Evolutionary conservation across 2,329 filamentous ascomycete genomes (phyloP).

Genomic region (Claviceps arundinis): DNA sequence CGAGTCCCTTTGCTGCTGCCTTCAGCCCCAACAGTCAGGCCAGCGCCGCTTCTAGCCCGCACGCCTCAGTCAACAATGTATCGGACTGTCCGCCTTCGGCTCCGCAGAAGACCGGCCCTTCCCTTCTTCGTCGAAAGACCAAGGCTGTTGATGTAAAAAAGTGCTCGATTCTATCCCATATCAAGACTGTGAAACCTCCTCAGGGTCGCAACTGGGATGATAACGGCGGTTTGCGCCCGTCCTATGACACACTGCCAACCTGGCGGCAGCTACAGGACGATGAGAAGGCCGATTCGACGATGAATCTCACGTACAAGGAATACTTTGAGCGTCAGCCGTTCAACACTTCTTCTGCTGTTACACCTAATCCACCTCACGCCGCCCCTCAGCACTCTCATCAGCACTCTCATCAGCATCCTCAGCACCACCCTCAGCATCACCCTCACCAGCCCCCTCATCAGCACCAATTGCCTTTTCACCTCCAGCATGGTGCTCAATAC

Average conservation of each 20-base stretch:
- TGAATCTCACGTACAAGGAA: conserved; percentile 57
- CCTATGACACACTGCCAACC: conserved; percentile 72
- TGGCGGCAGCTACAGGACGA: conserved; percentile 66
- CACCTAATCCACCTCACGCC: conserved; percentile 55
- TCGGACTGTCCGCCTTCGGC: conserved; percentile 18
- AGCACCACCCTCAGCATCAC: conserved; percentile 32
- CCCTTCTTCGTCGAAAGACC: conserved; percentile 57
- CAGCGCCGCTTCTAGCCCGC: conserved; percentile 62
- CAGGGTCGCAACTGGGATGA: conserved; percentile 51
- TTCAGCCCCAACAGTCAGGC: conserved; percentile 61
- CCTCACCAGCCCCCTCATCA: conserved; percentile 44
- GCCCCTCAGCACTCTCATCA: conserved; percentile 66
- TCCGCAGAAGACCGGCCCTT: conserved; percentile 17
- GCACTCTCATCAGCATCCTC: conserved; percentile 74
- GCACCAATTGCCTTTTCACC: conserved; percentile 70
- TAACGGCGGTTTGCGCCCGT: conserved; percentile 71
- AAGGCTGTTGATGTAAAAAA: conserved; percentile 60
- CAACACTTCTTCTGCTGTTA: conserved; percentile 44
- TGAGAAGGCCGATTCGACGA: conserved; percentile 54
- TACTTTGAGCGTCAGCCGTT: conserved; percentile 61
- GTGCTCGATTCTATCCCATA: conserved; percentile 39
- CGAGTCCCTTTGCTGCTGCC: conserved; percentile 63
- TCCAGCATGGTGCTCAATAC: conserved; percentile 59
- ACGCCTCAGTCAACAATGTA: conserved; percentile 42
- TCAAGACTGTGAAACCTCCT: conserved; percentile 40